These are phyloP conservation scores for Ceratocystis papillata DNA, from an alignment of 2,329 filamentous ascomycete genomes.

Conservation along the genomic window DNA sequence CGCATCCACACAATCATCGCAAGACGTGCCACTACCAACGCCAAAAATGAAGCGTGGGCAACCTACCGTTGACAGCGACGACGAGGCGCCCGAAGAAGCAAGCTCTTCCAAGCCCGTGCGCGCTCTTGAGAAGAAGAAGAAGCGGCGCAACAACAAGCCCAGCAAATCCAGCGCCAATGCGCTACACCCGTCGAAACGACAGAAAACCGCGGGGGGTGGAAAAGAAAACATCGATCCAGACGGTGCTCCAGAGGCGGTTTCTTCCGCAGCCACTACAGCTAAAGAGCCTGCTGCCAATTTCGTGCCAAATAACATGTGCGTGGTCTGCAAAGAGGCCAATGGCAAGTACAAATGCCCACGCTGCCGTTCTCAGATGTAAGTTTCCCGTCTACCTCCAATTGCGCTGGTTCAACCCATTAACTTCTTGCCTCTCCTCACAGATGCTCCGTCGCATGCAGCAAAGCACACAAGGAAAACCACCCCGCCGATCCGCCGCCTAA, in stretches of 20 bases:
- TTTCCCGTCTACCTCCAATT: slow-evolving; percentile 19
- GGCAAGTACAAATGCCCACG: slow-evolving; percentile 54
- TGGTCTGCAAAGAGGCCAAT: slow-evolving; percentile 41
- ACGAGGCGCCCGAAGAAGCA: slow-evolving; percentile 21
- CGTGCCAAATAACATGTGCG: slow-evolving; percentile 33
- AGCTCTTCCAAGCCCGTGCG: slow-evolving; percentile 18
- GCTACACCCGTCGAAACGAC: slow-evolving; percentile 6
- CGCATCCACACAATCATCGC: neutral
- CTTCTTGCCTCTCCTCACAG: slow-evolving; percentile 30
- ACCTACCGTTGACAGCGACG: neutral
- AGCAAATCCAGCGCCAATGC: slow-evolving; percentile 7
- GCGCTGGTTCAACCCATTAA: slow-evolving; percentile 24
- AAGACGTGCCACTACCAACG: neutral
- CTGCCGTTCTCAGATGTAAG: slow-evolving; percentile 50
- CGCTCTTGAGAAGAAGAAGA: slow-evolving; percentile 20
- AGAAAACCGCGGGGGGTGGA: neutral
- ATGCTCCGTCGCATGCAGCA: slow-evolving; percentile 50
- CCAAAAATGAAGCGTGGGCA: neutral
- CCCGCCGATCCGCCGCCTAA: slow-evolving; percentile 34
- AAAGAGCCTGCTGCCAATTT: neutral
- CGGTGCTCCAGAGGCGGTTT: neutral
- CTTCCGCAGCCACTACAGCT: neutral
- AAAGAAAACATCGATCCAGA: neutral
- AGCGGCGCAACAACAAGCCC: slow-evolving; percentile 19
- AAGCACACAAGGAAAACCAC: slow-evolving; percentile 41